Conservation (phyloP, 1,139 yeast genomes). For the Kluyveromyces sp. region DNA sequence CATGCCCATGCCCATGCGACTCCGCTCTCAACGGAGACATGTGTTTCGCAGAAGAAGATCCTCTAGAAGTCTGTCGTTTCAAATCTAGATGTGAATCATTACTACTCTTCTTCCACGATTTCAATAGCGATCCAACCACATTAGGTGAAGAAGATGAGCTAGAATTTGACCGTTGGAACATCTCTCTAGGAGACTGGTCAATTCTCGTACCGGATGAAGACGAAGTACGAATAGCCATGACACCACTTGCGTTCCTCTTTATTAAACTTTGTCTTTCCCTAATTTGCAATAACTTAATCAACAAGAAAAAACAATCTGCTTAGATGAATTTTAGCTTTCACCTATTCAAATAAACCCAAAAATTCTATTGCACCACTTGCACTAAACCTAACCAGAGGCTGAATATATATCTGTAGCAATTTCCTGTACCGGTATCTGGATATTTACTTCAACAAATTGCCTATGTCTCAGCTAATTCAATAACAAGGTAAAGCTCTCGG, state of each 20-base stretch:
- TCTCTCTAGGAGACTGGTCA: conserved; percentile 10
- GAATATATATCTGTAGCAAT: no score
- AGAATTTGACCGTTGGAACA: conserved; percentile 10
- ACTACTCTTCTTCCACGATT: conserved; percentile 9
- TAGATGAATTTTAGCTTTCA: no score
- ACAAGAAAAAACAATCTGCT: no score
- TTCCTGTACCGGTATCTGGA: no score
- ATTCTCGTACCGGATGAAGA: conserved; percentile 6
- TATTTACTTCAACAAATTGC: no score
- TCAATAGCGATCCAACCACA: conserved; percentile 10
- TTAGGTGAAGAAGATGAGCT: conserved; percentile 9
- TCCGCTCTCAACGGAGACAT: conserved; percentile 10
- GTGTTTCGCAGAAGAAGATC: conserved; percentile 15
- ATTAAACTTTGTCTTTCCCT: no score
- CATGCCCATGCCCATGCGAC: conserved; percentile 2
- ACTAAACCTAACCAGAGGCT: no score
- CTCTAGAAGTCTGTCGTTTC: not conserved
- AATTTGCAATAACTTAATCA: no score
- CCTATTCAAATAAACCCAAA: no score
- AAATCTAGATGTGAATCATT: conserved; percentile 2
- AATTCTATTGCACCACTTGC: no score
- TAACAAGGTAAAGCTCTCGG: no score
- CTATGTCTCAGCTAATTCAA: no score
- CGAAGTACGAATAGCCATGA: conserved; percentile 11
- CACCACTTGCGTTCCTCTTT: not conserved